Evolutionary conservation across 2,329 filamentous ascomycete species (phyloP).

Genomic region (Corniculantispora saksenae): DNA sequence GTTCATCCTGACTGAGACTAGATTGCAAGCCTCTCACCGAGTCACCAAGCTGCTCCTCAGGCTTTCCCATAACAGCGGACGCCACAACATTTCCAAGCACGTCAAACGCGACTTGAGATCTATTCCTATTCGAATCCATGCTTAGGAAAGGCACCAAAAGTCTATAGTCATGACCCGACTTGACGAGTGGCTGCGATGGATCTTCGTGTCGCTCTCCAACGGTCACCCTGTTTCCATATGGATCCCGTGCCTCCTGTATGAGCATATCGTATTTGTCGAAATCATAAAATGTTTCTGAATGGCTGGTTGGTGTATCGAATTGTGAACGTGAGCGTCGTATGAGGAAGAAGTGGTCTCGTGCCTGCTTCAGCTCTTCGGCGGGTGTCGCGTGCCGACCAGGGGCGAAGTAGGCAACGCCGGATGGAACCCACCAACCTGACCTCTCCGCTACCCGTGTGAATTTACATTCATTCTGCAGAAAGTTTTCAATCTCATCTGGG

Average conservation of each 20-base stretch:
- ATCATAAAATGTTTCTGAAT: constrained; percentile 6
- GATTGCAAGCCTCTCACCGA: constrained; percentile 1
- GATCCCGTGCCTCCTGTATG: constrained; percentile 10
- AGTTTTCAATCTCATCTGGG: background rate
- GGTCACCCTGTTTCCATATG: constrained; percentile 15
- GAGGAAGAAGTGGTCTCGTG: constrained; percentile 8
- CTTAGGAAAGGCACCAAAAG: constrained; percentile 12
- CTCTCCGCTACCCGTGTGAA: background rate
- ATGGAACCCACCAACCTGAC: constrained; percentile 12
- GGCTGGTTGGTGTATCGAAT: background rate
- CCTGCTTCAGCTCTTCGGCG: constrained; percentile 3
- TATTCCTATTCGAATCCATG: constrained; percentile 20
- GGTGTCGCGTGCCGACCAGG: background rate
- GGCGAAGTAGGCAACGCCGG: constrained; percentile 10
- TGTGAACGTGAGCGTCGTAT: constrained; percentile 9
- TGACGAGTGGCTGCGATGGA: constrained; percentile 10
- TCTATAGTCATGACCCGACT: constrained; percentile 14
- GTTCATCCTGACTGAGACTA: constrained; percentile 2
- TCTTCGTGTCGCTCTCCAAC: constrained; percentile 10
- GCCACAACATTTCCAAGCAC: constrained; percentile 15
- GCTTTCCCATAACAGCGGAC: constrained; percentile 16
- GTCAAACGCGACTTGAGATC: constrained; percentile 10
- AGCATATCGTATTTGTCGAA: constrained; percentile 15
- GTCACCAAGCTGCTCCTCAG: constrained; percentile 17
- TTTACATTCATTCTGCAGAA: constrained; percentile 1